A percentile compares a stretch with the other conserved stretches of the same genome.
Conservation (phyloP, 768 basidiomycete species). For the Hydnomerulius pinastri region DNA sequence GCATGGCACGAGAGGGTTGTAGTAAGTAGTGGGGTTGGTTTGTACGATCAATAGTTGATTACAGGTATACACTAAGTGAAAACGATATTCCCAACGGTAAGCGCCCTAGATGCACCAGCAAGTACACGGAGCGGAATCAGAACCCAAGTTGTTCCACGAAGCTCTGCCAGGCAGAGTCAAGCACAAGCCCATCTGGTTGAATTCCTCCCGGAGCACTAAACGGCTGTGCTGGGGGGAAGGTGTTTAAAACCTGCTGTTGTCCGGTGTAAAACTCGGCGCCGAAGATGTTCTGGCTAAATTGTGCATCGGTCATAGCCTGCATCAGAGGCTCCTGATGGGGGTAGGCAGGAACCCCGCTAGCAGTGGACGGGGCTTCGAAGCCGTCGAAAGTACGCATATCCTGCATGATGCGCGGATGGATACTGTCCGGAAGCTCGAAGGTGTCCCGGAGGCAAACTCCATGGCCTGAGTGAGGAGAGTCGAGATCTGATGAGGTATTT, state of each 20-base stretch:
- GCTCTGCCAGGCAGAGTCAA: constrained; percentile 67
- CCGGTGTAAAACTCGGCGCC: constrained; percentile 14
- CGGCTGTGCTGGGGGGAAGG: constrained; percentile 17
- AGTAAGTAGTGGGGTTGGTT: too few relatives aligned
- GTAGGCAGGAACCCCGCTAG: constrained; percentile 29
- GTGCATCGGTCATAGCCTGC: constrained; percentile 33
- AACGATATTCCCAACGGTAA: too few relatives aligned
- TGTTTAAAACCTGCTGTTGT: constrained; percentile 14
- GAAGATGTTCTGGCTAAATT: constrained; percentile 21
- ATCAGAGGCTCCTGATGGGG: constrained; percentile 26
- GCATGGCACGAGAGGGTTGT: too few relatives aligned
- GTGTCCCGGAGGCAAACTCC: not conserved
- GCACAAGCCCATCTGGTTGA: constrained; percentile 31
- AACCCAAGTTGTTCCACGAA: constrained; percentile 71
- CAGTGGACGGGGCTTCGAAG: constrained; percentile 24
- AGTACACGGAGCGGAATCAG: constrained; percentile 22
- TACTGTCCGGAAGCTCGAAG: constrained; percentile 10
- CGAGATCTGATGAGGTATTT: constrained; percentile 12
- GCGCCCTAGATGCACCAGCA: not conserved
- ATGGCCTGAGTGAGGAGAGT: constrained; percentile 16
- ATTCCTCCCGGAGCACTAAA: constrained; percentile 6
- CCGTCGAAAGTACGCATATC: constrained; percentile 51
- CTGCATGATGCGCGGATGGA: constrained; percentile 45
- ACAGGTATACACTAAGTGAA: not conserved
- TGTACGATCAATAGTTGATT: too few relatives aligned